Conservation (phyloP, 2,329 filamentous ascomycete genomes). For the Claviceps sorghi region DNA sequence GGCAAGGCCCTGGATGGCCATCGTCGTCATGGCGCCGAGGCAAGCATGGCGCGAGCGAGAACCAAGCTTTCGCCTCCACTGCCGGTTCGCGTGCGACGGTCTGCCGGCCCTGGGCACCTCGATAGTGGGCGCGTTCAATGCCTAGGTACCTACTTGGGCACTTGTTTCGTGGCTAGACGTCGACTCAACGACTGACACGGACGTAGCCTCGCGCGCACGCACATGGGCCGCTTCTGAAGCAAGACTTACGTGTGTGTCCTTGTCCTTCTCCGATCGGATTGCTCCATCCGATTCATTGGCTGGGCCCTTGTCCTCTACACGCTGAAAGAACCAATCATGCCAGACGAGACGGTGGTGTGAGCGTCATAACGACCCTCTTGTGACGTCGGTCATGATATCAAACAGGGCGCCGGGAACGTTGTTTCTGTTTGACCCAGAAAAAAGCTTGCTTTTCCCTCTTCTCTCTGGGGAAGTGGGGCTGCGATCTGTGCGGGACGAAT, state of each 20-base stretch:
- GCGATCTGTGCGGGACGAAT: background rate
- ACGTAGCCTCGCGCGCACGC: background rate
- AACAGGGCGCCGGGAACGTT: background rate
- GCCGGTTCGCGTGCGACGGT: background rate
- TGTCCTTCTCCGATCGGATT: constrained; percentile 1
- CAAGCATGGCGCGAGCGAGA: background rate
- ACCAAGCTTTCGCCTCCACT: background rate
- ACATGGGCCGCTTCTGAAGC: background rate
- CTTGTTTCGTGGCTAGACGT: background rate
- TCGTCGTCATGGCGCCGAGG: constrained; percentile 3
- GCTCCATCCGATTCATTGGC: constrained; percentile 1
- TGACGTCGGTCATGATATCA: constrained; percentile 5
- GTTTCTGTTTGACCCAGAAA: background rate
- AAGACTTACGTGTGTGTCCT: constrained; percentile 2
- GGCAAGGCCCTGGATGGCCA: background rate
- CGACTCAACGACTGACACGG: background rate
- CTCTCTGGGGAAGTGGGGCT: background rate
- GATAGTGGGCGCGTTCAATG: background rate
- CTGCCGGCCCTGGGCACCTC: background rate
- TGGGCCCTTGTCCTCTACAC: background rate
- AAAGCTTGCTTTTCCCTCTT: background rate
- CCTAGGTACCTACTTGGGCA: too few relatives aligned
- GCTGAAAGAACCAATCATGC: background rate
- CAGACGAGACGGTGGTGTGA: background rate
- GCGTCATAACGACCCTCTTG: constrained; percentile 5